Conservation (phyloP, 805 yeast genomes). For the Kuraishia borneana region DNA sequence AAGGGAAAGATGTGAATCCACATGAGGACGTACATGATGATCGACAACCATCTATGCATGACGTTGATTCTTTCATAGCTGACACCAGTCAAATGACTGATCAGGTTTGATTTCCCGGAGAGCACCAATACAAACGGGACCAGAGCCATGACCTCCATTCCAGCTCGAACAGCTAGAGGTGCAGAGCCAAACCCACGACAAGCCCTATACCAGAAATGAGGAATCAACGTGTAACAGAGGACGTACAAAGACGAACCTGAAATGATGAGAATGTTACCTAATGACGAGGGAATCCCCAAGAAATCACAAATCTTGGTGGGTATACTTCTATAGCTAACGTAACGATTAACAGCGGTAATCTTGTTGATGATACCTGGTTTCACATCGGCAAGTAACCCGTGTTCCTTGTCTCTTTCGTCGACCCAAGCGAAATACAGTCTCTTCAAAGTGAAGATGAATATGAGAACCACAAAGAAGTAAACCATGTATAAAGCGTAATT, state of each 20-base stretch:
- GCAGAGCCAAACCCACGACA: slow-evolving; percentile 48
- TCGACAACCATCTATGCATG: slow-evolving; percentile 37
- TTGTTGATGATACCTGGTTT: no score
- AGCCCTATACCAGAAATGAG: slow-evolving; percentile 38
- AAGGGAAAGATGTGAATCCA: slow-evolving; percentile 43
- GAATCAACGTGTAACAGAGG: slow-evolving; percentile 23
- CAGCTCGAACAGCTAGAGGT: slow-evolving; percentile 45
- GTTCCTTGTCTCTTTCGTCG: no score
- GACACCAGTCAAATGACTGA: slow-evolving; percentile 38
- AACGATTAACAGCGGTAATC: slow-evolving; percentile 18
- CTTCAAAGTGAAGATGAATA: no score
- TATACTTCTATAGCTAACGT: slow-evolving; percentile 19
- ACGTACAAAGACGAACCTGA: slow-evolving; percentile 20
- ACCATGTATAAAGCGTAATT: no score
- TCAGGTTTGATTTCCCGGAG: slow-evolving; percentile 41
- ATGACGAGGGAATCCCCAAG: slow-evolving; percentile 25
- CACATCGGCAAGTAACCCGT: no score
- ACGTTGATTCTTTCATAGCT: slow-evolving; percentile 44
- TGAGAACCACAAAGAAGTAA: no score
- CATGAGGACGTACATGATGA: slow-evolving; percentile 28
- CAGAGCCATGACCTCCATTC: slow-evolving; percentile 36
- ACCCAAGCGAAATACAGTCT: no score
- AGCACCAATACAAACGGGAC: slow-evolving; percentile 38
- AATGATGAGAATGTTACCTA: slow-evolving; percentile 23
- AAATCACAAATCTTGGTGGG: slow-evolving; percentile 19